Evolutionary conservation across 2,329 filamentous ascomycete species (phyloP).

Genomic region (Sporothrix inflata): DNA sequence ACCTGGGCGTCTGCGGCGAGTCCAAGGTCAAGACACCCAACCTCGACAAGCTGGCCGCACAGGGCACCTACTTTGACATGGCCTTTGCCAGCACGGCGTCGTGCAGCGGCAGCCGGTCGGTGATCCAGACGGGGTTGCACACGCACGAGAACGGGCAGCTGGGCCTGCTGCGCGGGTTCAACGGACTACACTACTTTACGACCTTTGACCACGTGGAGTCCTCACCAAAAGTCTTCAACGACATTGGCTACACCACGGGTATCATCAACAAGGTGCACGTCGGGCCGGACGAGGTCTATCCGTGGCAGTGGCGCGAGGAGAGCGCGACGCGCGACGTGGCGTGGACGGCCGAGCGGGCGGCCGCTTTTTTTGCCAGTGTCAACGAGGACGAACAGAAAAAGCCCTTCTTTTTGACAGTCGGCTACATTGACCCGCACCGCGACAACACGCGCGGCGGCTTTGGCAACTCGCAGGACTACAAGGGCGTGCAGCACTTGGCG

Average conservation of each 20-base stretch:
- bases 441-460: conserved; percentile 35
- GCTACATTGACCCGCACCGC: conserved; percentile 52
- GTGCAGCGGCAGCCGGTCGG: conserved; percentile 50
- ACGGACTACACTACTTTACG: not conserved
- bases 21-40: conserved; percentile 42
- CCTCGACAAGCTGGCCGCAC: conserved; percentile 44
- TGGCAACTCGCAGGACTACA: conserved; percentile 24
- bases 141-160: conserved; percentile 53
- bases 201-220: conserved; percentile 5
- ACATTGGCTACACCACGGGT: conserved; percentile 48
- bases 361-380: conserved; percentile 44
- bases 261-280: conserved; percentile 54
- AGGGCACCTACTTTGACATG: conserved; percentile 43
- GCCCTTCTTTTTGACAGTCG: conserved; percentile 51
- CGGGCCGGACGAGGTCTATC: conserved; percentile 45
- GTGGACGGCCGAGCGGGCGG: conserved; percentile 44
- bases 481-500: conserved; percentile 36
- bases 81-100: conserved; percentile 51
- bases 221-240: conserved; percentile 41
- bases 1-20: conserved; percentile 22
- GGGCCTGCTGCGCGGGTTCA: conserved; percentile 48
- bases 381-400: conserved; percentile 35
- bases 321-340: conserved; percentile 49
- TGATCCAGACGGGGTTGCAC: conserved; percentile 53
- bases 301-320: conserved; percentile 46